Percentiles rank a stretch among this genome's conserved stretches.
These are phyloP conservation scores for Leptographium lundbergii DNA, from an alignment of 2,329 filamentous ascomycete genomes.

Conservation along the genomic window DNA sequence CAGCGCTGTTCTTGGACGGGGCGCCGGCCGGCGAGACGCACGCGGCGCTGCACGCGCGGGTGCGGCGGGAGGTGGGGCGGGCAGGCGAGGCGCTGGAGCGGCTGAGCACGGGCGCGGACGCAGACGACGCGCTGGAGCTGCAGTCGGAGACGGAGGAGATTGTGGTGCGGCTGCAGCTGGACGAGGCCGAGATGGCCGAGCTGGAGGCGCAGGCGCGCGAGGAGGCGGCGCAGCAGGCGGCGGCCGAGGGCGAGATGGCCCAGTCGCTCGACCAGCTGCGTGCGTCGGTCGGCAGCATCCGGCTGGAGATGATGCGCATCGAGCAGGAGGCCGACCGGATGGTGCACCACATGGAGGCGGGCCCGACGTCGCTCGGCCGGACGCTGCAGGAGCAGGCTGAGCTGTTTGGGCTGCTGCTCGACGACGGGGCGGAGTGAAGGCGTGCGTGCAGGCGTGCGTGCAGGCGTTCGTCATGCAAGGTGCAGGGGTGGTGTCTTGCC, in stretches of 20 bases:
- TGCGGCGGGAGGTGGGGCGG: constrained; percentile 1
- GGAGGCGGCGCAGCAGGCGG: constrained; percentile 9
- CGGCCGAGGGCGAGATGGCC: constrained; percentile 8
- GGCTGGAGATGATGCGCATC: constrained; percentile 10
- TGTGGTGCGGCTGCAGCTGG: constrained; percentile 28
- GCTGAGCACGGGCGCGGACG: not conserved
- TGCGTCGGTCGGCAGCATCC: constrained; percentile 10
- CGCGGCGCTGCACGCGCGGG: constrained; percentile 10
- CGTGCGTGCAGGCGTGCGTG: not conserved
- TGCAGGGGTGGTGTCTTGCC: too few relatives aligned
- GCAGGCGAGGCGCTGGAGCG: not conserved
- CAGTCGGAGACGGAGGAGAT: constrained; percentile 24
- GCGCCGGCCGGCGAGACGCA: constrained; percentile 9
- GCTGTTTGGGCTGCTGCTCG: constrained; percentile 6
- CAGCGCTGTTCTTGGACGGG: constrained; percentile 3
- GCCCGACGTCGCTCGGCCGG: constrained; percentile 6
- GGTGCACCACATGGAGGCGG: constrained; percentile 8
- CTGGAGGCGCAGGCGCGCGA: constrained; percentile 51
- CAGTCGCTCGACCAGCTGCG: constrained; percentile 10
- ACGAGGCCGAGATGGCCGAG: constrained; percentile 49
- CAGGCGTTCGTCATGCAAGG: too few relatives aligned
- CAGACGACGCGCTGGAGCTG: not conserved
- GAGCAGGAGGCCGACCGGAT: constrained; percentile 11
- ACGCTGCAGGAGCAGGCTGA: constrained; percentile 12
- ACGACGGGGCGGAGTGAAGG: not conserved